Conservation (phyloP, 2,329 filamentous ascomycete genomes). For the Rhinocladiella similis region DNA sequence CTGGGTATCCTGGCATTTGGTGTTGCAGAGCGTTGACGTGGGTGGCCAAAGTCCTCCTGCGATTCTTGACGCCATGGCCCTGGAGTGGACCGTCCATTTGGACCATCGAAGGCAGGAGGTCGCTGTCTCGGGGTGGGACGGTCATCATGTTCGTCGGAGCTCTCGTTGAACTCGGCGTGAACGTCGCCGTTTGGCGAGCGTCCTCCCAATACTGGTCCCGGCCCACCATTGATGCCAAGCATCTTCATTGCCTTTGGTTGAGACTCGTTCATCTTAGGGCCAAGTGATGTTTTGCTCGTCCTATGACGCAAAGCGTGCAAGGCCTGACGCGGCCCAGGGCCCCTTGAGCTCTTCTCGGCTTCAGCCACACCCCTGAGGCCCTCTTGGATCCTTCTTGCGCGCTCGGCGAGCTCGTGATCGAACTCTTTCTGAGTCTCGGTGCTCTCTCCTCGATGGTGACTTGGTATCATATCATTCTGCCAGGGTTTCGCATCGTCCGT, state of each 20-base stretch:
- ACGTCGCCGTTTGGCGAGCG: constrained; percentile 11
- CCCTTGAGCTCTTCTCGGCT: constrained; percentile 44
- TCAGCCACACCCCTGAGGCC: constrained; percentile 47
- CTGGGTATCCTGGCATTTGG: constrained; percentile 21
- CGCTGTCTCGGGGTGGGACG: constrained; percentile 12
- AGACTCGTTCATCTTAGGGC: constrained; percentile 33
- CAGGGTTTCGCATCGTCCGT: constrained; percentile 9
- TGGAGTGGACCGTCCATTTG: constrained; percentile 13
- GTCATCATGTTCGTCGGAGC: constrained; percentile 9
- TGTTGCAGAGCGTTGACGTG: constrained; percentile 32
- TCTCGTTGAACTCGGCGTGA: constrained; percentile 10
- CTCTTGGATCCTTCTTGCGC: constrained; percentile 49
- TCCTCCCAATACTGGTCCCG: constrained; percentile 6
- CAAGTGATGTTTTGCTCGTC: constrained; percentile 35
- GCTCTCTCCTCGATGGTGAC: constrained; percentile 46
- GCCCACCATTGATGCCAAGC: constrained; percentile 36
- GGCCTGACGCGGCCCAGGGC: constrained; percentile 41
- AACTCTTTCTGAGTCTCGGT: constrained; percentile 52
- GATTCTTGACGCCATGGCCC: constrained; percentile 3
- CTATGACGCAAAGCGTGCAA: constrained; percentile 48
- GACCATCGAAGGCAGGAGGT: constrained; percentile 12
- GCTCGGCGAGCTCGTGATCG: constrained; percentile 49
- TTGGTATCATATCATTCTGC: constrained; percentile 47
- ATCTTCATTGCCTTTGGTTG: constrained; percentile 42
- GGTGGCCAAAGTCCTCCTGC: constrained; percentile 19